phyloP scores from a whole-genome alignment of 345 rosid species.

The Gossypium mustelinum region DNA sequence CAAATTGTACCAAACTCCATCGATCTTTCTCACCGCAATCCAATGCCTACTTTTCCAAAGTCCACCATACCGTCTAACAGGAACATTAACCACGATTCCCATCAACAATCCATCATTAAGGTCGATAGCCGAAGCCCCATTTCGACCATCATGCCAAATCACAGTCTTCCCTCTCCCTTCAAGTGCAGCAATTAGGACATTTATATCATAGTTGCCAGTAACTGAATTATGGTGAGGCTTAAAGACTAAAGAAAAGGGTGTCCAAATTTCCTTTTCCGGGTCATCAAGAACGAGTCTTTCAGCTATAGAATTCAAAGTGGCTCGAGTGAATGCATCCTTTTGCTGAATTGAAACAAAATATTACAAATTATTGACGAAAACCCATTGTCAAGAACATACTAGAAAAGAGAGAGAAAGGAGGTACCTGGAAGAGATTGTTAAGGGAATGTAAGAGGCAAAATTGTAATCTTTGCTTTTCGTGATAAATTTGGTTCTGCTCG shows the following conservation, averaged over 20 bases:
- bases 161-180: slow-evolving; percentile 62
- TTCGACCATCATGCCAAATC: slow-evolving; percentile 74
- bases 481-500: slow-evolving; percentile 47
- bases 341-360: slow-evolving; percentile 32
- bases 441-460: slow-evolving; percentile 84
- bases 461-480: slow-evolving; percentile 78
- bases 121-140: slow-evolving; percentile 51
- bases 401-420: not conserved
- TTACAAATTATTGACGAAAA: not conserved
- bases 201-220: slow-evolving; percentile 83
- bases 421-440: slow-evolving; percentile 92
- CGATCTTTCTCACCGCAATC: slow-evolving; percentile 67
- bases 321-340: slow-evolving; percentile 59
- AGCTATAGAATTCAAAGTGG: slow-evolving; percentile 55
- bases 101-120: slow-evolving; percentile 51
- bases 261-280: slow-evolving; percentile 56
- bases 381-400: not conserved
- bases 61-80: slow-evolving; percentile 63
- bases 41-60: slow-evolving; percentile 91
- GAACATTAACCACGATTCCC: slow-evolving; percentile 77
- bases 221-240: slow-evolving; percentile 79
- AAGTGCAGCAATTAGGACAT: slow-evolving; percentile 72
- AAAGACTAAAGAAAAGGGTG: slow-evolving; percentile 60
- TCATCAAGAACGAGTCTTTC: slow-evolving; percentile 54
- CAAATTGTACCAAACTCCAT: slow-evolving; percentile 83